phyloP scores from a whole-genome alignment of 2,329 filamentous ascomycete genomes.

The Ceratocystis ficicola region DNA sequence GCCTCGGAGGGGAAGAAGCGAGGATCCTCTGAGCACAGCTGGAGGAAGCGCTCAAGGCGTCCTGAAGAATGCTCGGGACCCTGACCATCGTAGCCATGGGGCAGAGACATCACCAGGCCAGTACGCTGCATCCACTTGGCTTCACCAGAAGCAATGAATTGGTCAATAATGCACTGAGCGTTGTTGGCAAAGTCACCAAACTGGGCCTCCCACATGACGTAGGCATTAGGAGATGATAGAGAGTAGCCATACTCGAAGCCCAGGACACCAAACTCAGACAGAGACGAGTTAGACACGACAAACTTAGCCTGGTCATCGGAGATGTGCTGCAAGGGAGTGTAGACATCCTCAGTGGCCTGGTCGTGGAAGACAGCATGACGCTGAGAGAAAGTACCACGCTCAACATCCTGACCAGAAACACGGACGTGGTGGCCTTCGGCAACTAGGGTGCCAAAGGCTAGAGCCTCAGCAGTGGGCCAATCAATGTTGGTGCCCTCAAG shows the following conservation, averaged over 20 bases:
- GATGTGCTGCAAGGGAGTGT: conserved; percentile 82
- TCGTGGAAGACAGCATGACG: conserved; percentile 95
- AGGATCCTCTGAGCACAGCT: conserved; percentile 94
- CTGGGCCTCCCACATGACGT: conserved; percentile 99
- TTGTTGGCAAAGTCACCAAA: conserved; percentile 99
- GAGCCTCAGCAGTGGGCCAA: conserved; percentile 91
- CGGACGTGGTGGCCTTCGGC: conserved; percentile 93
- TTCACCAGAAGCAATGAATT: conserved; percentile 96
- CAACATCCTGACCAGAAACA: conserved; percentile 95
- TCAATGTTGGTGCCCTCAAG: conserved; percentile 89
- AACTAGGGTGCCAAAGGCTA: conserved; percentile 85
- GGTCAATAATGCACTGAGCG: conserved; percentile 96
- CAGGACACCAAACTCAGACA: conserved; percentile 58
- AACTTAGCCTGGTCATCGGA: conserved; percentile 89
- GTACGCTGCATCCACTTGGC: conserved; percentile 98
- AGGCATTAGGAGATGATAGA: conserved; percentile 84
- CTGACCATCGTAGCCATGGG: conserved; percentile 96
- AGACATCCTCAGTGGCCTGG: conserved; percentile 85
- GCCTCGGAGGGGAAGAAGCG: conserved; percentile 79
- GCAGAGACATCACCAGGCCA: conserved; percentile 87
- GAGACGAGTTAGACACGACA: conserved; percentile 91
- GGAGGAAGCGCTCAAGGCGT: conserved; percentile 91
- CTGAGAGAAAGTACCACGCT: conserved; percentile 98
- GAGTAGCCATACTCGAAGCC: conserved; percentile 99
- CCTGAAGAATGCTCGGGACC: conserved; percentile 97